Evolutionary conservation across 148 eudicot species (phyloP).

Genomic region (Mesembryanthemum crystallinum): DNA sequence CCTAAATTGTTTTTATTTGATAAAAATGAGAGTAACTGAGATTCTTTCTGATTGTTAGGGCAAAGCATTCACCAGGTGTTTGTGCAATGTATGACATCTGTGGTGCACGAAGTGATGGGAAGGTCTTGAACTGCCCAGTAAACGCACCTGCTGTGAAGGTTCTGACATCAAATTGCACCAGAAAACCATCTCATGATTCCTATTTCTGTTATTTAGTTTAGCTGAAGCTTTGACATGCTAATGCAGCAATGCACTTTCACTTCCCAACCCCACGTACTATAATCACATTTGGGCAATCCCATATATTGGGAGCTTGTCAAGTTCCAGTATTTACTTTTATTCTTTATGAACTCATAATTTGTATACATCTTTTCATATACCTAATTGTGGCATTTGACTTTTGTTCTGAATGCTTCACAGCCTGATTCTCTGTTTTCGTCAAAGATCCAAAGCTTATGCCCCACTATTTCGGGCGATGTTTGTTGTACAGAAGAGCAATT

Average conservation of each 20-base stretch:
- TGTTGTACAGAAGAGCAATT: slow-evolving; percentile 95
- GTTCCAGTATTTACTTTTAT: background rate
- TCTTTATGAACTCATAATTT: background rate
- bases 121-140: slow-evolving; percentile 77
- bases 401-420: slow-evolving; percentile 42
- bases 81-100: slow-evolving; percentile 95
- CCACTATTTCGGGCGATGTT: slow-evolving; percentile 85
- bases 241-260: background rate
- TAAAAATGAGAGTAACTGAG: slow-evolving; percentile 5
- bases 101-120: slow-evolving; percentile 73
- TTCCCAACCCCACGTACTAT: background rate
- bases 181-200: background rate
- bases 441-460: slow-evolving; percentile 95
- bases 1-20: background rate
- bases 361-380: background rate
- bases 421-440: slow-evolving; percentile 78
- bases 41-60: slow-evolving; percentile 39
- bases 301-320: background rate
- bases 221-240: background rate
- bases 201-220: background rate
- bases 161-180: slow-evolving; percentile 12
- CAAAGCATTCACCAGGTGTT: slow-evolving; percentile 52
- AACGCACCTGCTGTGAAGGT: slow-evolving; percentile 81
- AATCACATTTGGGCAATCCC: background rate
- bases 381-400: slow-evolving; percentile 10